Conservation (phyloP, 2,329 filamentous ascomycete species). For the Pseudopithomyces maydicus region DNA sequence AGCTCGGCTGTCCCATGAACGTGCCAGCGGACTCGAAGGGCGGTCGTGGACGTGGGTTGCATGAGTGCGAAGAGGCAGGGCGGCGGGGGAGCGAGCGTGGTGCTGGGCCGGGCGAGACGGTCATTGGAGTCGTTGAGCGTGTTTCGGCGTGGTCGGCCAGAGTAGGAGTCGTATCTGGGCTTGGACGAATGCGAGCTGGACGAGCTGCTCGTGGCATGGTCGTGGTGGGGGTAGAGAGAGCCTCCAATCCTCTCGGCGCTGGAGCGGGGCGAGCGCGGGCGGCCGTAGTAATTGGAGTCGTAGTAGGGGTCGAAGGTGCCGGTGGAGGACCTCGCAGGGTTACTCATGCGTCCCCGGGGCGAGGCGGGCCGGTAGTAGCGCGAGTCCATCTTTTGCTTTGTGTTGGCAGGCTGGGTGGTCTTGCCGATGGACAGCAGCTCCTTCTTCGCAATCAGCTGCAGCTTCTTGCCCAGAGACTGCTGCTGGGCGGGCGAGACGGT, state of each 20-base stretch:
- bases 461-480: conserved; percentile 16
- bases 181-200: conserved; percentile 32
- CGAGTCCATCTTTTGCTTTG: conserved; percentile 33
- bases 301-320: conserved; percentile 45
- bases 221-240: conserved; percentile 26
- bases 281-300: conserved; percentile 35
- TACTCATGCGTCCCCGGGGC: conserved; percentile 36
- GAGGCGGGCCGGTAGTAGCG: conserved; percentile 42
- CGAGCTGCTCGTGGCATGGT: conserved; percentile 31
- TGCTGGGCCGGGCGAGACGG: conserved; percentile 39
- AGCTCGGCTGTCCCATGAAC: conserved; percentile 37
- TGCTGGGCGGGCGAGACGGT: conserved; percentile 28
- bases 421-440: neutral
- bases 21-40: conserved; percentile 50
- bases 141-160: conserved; percentile 51
- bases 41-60: conserved; percentile 28
- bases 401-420: neutral
- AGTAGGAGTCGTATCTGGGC: conserved; percentile 51
- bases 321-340: conserved; percentile 43
- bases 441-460: conserved; percentile 3
- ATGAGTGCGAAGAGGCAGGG: conserved; percentile 40
- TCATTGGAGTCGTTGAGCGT: conserved; percentile 49
- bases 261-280: conserved; percentile 39
- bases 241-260: conserved; percentile 38
- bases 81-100: conserved; percentile 32